Percentiles rank a stretch among this genome's conserved stretches.
Conservation (phyloP, 1,284 basidiomycete species). For the Abortiporus biennis region DNA sequence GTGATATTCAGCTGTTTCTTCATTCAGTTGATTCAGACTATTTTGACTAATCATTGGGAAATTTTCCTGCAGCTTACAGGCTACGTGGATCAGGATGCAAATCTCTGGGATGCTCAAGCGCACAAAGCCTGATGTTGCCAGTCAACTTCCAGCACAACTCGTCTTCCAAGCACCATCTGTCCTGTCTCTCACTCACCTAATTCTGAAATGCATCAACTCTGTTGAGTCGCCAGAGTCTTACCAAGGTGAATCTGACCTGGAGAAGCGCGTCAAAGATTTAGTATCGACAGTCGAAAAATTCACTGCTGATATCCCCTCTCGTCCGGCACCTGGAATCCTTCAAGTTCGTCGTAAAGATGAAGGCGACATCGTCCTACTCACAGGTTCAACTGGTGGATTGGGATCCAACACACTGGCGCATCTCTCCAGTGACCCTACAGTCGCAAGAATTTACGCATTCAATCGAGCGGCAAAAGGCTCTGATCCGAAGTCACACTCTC, state of each 20-base stretch:
- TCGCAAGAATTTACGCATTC: slow-evolving; percentile 10
- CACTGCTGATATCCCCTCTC: slow-evolving; percentile 16
- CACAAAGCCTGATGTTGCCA: slow-evolving; percentile 11
- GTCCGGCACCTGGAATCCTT: slow-evolving; percentile 1
- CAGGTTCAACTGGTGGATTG: slow-evolving; percentile 1
- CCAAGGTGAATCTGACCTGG: too few relatives aligned
- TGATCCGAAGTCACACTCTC: too few relatives aligned
- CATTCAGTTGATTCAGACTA: too few relatives aligned
- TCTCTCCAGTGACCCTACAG: slow-evolving; percentile 41
- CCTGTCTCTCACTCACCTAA: not conserved
- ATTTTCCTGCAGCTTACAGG: slow-evolving; percentile 23
- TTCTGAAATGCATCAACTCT: too few relatives aligned
- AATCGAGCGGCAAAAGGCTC: slow-evolving; percentile 2
- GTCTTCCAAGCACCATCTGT: slow-evolving; percentile 27
- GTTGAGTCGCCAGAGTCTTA: too few relatives aligned
- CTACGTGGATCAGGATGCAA: slow-evolving; percentile 30
- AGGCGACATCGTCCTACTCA: slow-evolving; percentile 3
- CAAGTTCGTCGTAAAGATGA: not conserved
- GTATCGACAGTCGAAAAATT: slow-evolving; percentile 17
- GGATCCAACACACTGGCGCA: slow-evolving; percentile 5
- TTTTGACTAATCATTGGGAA: not conserved
- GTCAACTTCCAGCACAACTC: slow-evolving; percentile 19
- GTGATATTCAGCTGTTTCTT: too few relatives aligned
- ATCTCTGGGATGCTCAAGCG: slow-evolving; percentile 20
- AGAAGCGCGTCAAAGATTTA: too few relatives aligned